Evolutionary conservation across 192 early-diverging fungal species (phyloP), one percentile per base, ranked within the genome.

Genomic region (Polychytrium aggregatum): DNA sequence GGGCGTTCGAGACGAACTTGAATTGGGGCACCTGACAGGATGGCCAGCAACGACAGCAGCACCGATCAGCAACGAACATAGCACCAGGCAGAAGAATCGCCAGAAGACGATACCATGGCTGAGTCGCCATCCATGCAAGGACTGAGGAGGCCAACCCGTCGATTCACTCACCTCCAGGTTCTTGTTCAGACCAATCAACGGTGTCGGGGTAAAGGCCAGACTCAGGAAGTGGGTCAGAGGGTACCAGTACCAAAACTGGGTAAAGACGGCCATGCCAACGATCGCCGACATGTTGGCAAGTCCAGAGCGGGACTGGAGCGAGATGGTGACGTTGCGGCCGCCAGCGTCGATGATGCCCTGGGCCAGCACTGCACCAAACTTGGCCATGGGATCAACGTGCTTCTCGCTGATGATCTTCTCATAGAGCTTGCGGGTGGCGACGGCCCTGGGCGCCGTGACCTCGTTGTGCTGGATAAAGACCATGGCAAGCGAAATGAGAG

Each of bases 181-280:
- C 46, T 82, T 82, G 67, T 94, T 90, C 46, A 99, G 70, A 7
- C 88, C 96, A 67, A 99, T 95, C 31, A 99, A 61, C 31, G 84
- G 90, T 1, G 96, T 99, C 4, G 96, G 94, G 33, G 82, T 86
- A 58, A 99, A 95, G 6, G 94, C 72, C 64, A 99, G 76, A 44
- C 85, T 78, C 50, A 99, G 58, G 62, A 99, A 97, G 69, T 97
- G 96, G 25, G 86, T 84, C 56, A 97, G 67, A 31, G 96, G 96
- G 71, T 86, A 97, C 96, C 96, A 99, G 78, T 92, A 92, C 96
- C 96, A 99, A 67, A 95, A 97, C 70, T 99, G 93, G 21, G 91
- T 89, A 55, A 99, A 99, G 27, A 99, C 75, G 9, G 90, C 88
- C 83, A 94, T 92, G 20, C 96, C 96, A n/a, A 90, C 92, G 58